phyloP scores from a whole-genome alignment of 352 stramenopile species.

The Globisporangium echinulatum region DNA sequence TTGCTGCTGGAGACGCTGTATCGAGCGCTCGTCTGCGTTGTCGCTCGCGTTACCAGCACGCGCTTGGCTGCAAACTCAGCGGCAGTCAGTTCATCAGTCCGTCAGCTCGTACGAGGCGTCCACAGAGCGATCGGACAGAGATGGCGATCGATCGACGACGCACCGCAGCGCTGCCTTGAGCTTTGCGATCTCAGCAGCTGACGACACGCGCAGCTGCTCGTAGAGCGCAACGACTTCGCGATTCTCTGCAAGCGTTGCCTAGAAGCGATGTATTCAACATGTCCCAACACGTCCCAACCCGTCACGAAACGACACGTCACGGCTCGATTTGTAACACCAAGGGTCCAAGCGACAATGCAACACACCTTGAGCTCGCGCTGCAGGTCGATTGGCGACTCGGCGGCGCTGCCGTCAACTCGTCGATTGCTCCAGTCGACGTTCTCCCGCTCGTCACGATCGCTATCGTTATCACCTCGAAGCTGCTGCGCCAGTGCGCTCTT shows the following conservation, averaged over 20 bases:
- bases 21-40: not conserved
- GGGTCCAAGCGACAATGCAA: not conserved
- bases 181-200: conserved; percentile 32
- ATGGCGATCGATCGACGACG: not conserved
- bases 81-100: not conserved
- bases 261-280: not conserved
- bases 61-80: conserved; percentile 3
- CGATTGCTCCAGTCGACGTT: conserved; percentile 13
- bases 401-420: not conserved
- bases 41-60: not conserved
- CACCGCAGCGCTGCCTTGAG: conserved; percentile 57
- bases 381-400: conserved; percentile 27
- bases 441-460: not conserved
- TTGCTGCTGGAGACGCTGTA: conserved; percentile 8
- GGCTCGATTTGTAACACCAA: not conserved
- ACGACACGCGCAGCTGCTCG: conserved; percentile 59
- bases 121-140: not conserved
- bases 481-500: conserved; percentile 63
- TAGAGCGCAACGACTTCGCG: conserved; percentile 73
- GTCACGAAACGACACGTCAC: not conserved
- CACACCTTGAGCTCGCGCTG: conserved; percentile 39
- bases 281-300: no score
- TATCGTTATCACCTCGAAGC: conserved; percentile 14
- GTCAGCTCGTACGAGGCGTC: not conserved
- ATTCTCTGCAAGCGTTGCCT: conserved; percentile 63